Percentiles rank a stretch among this genome's conserved stretches.
These are phyloP conservation scores for Macaranga tanarius DNA, from an alignment of 441 rosid species.

Conservation along the genomic window DNA sequence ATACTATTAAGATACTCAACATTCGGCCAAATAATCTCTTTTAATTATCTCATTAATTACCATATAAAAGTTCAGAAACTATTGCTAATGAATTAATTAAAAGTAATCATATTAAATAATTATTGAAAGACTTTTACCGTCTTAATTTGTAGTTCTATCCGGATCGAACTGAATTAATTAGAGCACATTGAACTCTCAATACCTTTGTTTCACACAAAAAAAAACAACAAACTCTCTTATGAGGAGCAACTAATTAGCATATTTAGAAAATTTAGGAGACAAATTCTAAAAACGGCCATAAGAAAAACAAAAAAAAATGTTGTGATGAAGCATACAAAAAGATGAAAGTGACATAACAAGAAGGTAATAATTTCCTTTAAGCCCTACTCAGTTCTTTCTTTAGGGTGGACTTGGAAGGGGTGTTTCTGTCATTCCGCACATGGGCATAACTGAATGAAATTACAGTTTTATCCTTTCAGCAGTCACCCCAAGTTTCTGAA, in stretches of 20 bases:
- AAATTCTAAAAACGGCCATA: not conserved
- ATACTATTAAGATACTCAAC: too few relatives aligned
- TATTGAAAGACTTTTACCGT: too few relatives aligned
- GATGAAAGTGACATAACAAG: constrained; percentile 11
- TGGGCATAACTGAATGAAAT: not conserved
- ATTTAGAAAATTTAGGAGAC: constrained; percentile 1
- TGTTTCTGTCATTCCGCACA: constrained; percentile 13
- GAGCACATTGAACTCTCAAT: too few relatives aligned
- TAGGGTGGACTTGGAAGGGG: constrained; percentile 10
- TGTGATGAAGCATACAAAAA: not conserved
- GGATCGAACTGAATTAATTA: too few relatives aligned
- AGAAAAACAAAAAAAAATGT: not conserved
- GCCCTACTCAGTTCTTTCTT: not conserved
- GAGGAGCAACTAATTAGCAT: not conserved
- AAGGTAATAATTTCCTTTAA: not conserved
- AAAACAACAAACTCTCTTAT: constrained; percentile 8
- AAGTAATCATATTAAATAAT: too few relatives aligned
- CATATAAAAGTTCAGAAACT: not conserved
- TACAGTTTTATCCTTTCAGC: constrained; percentile 23
- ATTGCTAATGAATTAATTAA: not conserved
- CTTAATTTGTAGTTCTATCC: too few relatives aligned
- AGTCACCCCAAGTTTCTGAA: constrained; percentile 48
- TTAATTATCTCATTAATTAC: not conserved
- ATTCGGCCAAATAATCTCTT: not conserved
- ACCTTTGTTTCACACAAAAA: too few relatives aligned